Percentiles rank a stretch among this genome's conserved stretches.
phyloP scores from a whole-genome alignment of 306 rosid genomes.

The Lagenaria siceraria region DNA sequence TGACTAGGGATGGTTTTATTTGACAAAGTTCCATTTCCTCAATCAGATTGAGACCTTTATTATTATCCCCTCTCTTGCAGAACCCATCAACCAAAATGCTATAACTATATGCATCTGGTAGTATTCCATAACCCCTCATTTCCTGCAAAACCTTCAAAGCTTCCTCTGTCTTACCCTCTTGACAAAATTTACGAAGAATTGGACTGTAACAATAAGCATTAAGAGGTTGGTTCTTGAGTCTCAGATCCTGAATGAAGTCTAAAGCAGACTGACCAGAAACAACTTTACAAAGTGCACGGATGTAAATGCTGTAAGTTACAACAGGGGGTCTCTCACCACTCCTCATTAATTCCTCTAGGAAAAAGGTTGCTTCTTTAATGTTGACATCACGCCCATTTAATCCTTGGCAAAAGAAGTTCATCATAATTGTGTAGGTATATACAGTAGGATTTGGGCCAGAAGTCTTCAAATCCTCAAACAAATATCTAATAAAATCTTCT shows the following conservation, averaged over 20 bases:
- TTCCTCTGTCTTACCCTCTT: slow-evolving; percentile 20
- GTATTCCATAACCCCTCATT: slow-evolving; percentile 34
- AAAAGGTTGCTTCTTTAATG: slow-evolving; percentile 28
- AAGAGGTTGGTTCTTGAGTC: slow-evolving; percentile 23
- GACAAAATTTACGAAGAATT: slow-evolving; percentile 34
- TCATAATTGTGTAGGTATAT: slow-evolving; percentile 50
- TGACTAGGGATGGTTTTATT: slow-evolving; percentile 40
- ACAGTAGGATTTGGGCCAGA: slow-evolving; percentile 44
- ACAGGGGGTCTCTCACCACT: slow-evolving; percentile 36
- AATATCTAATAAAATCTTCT: slow-evolving; percentile 25
- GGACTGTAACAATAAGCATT: slow-evolving; percentile 43
- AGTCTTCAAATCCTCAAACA: slow-evolving; percentile 31
- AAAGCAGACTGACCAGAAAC: slow-evolving; percentile 30
- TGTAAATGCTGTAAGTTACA: slow-evolving; percentile 44
- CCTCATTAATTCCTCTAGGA: slow-evolving; percentile 33
- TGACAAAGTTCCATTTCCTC: slow-evolving; percentile 27
- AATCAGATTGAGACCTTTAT: slow-evolving; percentile 21
- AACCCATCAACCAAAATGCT: slow-evolving; percentile 45
- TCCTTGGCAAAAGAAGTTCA: slow-evolving; percentile 38
- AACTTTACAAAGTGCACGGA: slow-evolving; percentile 44
- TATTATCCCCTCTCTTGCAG: slow-evolving; percentile 30
- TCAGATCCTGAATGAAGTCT: slow-evolving; percentile 23
- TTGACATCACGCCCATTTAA: slow-evolving; percentile 21
- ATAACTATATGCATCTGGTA: slow-evolving; percentile 51
- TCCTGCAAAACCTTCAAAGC: slow-evolving; percentile 37